These are phyloP conservation scores for Annulohypoxylon bovei DNA, from an alignment of 495 filamentous ascomycete species.

Conservation along the genomic window DNA sequence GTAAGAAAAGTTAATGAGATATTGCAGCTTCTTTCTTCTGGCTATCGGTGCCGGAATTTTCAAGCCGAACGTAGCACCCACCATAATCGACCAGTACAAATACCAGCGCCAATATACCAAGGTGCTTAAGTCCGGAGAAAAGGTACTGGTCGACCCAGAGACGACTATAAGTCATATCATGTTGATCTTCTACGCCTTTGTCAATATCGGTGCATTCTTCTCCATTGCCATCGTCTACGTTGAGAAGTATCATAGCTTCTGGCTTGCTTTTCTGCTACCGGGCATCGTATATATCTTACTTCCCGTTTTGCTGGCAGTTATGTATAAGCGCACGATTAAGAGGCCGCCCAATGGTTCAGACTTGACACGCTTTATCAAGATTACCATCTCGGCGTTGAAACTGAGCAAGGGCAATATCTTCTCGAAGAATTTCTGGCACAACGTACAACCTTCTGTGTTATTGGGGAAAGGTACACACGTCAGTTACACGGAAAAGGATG, in stretches of 20 bases:
- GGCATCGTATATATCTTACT: constrained; percentile 59
- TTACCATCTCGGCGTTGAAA: constrained; percentile 51
- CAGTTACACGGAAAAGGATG: constrained; percentile 59
- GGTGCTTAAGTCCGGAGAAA: constrained; percentile 72
- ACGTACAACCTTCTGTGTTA: constrained; percentile 58
- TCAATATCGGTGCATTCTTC: constrained; percentile 79
- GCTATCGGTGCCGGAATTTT: constrained; percentile 72
- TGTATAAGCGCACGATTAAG: constrained; percentile 55
- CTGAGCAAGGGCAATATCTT: constrained; percentile 58
- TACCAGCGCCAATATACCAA: constrained; percentile 61
- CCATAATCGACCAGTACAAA: constrained; percentile 75
- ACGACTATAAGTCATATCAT: constrained; percentile 75
- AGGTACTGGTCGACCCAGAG: constrained; percentile 75
- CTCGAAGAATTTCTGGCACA: constrained; percentile 60
- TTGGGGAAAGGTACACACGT: constrained; percentile 49
- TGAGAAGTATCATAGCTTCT: constrained; percentile 73
- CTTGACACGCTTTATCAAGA: constrained; percentile 52
- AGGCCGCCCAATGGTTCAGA: constrained; percentile 55
- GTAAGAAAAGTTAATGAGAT: neutral
- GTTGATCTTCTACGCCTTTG: constrained; percentile 71
- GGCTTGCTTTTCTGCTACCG: constrained; percentile 70
- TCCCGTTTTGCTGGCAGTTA: constrained; percentile 52
- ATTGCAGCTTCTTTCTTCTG: constrained; percentile 54
- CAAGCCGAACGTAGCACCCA: constrained; percentile 69
- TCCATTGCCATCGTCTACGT: constrained; percentile 71